Evolutionary conservation across 192 early-diverging fungal species (phyloP).

Genomic region (Coemansia asiatica): DNA sequence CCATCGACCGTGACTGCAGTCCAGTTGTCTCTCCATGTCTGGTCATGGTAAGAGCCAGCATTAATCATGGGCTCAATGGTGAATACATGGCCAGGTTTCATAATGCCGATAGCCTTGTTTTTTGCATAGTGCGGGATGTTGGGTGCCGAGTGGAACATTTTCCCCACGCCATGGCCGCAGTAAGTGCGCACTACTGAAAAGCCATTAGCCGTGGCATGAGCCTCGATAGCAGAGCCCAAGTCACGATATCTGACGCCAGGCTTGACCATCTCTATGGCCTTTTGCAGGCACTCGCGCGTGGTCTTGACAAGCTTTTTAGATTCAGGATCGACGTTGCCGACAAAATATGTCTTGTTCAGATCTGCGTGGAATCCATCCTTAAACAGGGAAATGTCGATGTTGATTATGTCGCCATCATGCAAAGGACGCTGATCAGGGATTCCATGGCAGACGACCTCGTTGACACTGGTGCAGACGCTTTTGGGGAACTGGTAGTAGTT

Average conservation of each 20-base stretch:
- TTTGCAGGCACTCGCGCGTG: constrained; percentile 84
- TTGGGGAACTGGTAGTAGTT: constrained; percentile 98
- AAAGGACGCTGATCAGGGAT: constrained; percentile 93
- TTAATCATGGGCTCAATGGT: constrained; percentile 99
- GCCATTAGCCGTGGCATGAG: constrained; percentile 76
- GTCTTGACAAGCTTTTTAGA: constrained; percentile 75
- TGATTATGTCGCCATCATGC: constrained; percentile 94
- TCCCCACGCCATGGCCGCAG: constrained; percentile 89
- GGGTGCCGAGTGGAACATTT: constrained; percentile 87
- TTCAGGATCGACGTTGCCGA: constrained; percentile 82
- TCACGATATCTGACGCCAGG: constrained; percentile 92
- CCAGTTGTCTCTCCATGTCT: constrained; percentile 81
- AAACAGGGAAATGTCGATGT: constrained; percentile 88
- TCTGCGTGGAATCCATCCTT: constrained; percentile 95
- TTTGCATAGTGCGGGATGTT: constrained; percentile 93
- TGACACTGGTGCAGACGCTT: constrained; percentile 87
- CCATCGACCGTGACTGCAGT: constrained; percentile 90
- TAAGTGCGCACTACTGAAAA: constrained; percentile 92
- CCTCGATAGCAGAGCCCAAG: constrained; percentile 86
- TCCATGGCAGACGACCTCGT: constrained; percentile 97
- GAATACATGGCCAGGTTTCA: constrained; percentile 94
- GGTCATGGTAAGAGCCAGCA: constrained; percentile 72
- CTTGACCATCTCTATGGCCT: constrained; percentile 89
- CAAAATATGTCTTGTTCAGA: constrained; percentile 88
- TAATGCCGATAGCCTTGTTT: constrained; percentile 94